These are phyloP conservation scores for Fusarium sp. DNA, from an alignment of 2,329 filamentous ascomycete genomes.

Conservation along the genomic window DNA sequence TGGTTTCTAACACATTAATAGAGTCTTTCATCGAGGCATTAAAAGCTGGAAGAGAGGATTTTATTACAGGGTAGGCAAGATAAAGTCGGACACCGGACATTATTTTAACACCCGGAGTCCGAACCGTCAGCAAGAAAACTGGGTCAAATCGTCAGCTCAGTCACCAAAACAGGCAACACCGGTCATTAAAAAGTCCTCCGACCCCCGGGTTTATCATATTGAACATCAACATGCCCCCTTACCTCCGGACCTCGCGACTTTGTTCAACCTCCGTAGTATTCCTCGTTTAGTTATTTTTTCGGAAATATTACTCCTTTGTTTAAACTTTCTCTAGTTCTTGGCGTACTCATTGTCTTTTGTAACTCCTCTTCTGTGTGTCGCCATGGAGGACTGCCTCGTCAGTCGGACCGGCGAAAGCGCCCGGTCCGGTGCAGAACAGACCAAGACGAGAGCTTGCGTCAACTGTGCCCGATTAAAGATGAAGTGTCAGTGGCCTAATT, in stretches of 20 bases:
- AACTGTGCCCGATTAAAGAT: slow-evolving; percentile 51
- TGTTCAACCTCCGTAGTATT: neutral
- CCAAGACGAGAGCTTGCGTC: slow-evolving; percentile 47
- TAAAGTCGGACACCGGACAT: neutral
- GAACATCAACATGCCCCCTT: slow-evolving; percentile 7
- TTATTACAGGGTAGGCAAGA: neutral
- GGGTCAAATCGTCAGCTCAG: neutral
- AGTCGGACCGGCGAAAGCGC: slow-evolving; percentile 10
- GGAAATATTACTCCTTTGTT: neutral
- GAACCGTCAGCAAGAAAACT: neutral
- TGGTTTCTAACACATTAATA: neutral
- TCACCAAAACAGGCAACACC: neutral
- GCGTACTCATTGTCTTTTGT: neutral
- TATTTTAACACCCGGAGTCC: slow-evolving; percentile 2
- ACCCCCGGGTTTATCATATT: slow-evolving; percentile 26
- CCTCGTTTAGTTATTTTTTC: neutral
- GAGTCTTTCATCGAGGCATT: neutral
- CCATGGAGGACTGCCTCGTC: slow-evolving; percentile 38
- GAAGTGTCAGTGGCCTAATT: slow-evolving; percentile 48
- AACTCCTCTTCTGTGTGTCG: neutral
- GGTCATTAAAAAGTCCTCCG: slow-evolving; percentile 24
- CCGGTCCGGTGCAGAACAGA: neutral
- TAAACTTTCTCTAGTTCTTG: neutral
- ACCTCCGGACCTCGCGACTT: slow-evolving; percentile 9
- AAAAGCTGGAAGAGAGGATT: neutral